These are phyloP conservation scores for Desmodesmus armatus DNA, from an alignment of 139 green algal genomes.

Conservation along the genomic window DNA sequence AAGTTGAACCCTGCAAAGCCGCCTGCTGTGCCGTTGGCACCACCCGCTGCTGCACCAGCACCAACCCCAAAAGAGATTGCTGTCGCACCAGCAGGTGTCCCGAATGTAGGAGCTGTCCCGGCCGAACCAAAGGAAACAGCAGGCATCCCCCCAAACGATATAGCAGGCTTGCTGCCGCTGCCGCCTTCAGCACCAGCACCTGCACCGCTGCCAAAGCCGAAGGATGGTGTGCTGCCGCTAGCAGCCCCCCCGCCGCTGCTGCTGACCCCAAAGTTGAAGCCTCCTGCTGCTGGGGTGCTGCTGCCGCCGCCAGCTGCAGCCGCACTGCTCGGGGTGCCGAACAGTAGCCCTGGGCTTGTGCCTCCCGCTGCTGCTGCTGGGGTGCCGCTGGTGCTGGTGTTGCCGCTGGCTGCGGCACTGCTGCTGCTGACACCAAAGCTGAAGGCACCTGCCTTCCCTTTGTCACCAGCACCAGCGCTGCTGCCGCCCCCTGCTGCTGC, in stretches of 20 bases:
- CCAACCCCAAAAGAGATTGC: no score
- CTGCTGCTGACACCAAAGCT: slow-evolving; percentile 25
- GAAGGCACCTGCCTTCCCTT: not conserved
- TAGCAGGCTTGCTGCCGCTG: not conserved
- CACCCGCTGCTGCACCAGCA: no score
- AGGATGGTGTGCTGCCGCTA: not conserved
- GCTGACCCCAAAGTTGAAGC: slow-evolving; percentile 12
- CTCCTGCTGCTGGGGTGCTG: slow-evolving; percentile 4
- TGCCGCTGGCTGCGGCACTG: not conserved
- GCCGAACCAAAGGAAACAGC: no score
- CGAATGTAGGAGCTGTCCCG: no score
- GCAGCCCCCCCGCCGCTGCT: not conserved
- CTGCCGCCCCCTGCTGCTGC: slow-evolving; percentile 9
- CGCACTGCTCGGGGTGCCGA: no score
- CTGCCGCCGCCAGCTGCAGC: not conserved
- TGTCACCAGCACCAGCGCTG: no score
- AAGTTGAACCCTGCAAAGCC: no score
- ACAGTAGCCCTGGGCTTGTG: no score
- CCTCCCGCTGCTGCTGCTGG: slow-evolving; percentile 10
- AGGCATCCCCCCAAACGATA: no score
- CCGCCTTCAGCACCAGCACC: not conserved
- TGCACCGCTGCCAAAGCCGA: slow-evolving; percentile 12
- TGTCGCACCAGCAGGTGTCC: no score
- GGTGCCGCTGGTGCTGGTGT: not conserved
- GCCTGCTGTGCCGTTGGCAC: no score